Evolutionary conservation across 2,329 filamentous ascomycete genomes (phyloP).

Genomic region (Beauveria brongniartii): DNA sequence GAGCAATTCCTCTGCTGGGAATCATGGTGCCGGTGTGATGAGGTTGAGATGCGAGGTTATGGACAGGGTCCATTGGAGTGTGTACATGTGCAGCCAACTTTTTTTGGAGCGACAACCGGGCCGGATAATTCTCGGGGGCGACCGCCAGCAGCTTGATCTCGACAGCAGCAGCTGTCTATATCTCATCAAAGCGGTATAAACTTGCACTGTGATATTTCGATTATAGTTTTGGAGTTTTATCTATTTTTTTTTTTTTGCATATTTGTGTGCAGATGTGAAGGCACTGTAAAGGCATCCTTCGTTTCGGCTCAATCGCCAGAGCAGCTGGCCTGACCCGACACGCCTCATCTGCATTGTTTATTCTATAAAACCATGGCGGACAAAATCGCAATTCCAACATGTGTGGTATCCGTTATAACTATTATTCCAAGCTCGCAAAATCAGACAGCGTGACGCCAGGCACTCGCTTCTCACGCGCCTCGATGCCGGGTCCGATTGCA

Average conservation of each 20-base stretch:
- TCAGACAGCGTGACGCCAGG: conserved; percentile 43
- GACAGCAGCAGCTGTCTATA: background rate
- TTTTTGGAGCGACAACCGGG: conserved; percentile 20
- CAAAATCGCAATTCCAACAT: background rate
- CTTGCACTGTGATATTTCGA: background rate
- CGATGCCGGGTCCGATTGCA: conserved; percentile 72
- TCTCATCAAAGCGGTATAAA: too few relatives aligned
- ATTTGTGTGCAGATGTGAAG: background rate
- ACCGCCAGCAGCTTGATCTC: background rate
- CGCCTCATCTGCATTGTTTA: background rate
- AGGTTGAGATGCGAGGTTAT: conserved; percentile 8
- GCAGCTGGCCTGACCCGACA: background rate
- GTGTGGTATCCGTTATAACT: background rate
- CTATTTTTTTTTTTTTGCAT: background rate
- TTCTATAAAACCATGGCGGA: background rate
- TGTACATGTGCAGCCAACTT: conserved; percentile 19
- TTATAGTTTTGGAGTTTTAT: background rate
- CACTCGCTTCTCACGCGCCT: conserved; percentile 60
- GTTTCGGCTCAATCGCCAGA: background rate
- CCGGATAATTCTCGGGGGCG: conserved; percentile 29
- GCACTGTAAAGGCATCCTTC: background rate
- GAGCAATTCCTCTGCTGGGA: conserved; percentile 36
- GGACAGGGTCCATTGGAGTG: conserved; percentile 16
- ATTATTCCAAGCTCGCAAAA: conserved; percentile 50
- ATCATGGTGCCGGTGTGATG: conserved; percentile 29